A percentile compares a stretch with the other conserved stretches of the same genome.
Evolutionary conservation across 306 rosid genomes (phyloP).

Genomic region (peach (Prunus persica)): Prunus_persica_NCBIv2 NC_034009.1:29517501-29518000

Average conservation of each 20-base stretch:
- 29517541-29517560: not conserved
- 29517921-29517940: constrained; percentile 69
- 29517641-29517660: not conserved
- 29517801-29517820: constrained; percentile 6
- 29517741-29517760: constrained; percentile 2
- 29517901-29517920: constrained; percentile 83
- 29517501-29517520: constrained; percentile 2
- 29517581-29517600: not conserved
- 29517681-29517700: not conserved
- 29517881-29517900: constrained; percentile 88
- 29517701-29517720: not conserved
- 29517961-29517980: constrained; percentile 87
- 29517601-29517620: not conserved
- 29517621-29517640: not conserved
- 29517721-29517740: not conserved
- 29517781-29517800: constrained; percentile 9
- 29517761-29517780: not conserved
- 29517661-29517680: not conserved
- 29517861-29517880: constrained; percentile 40
- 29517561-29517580: too few relatives aligned
- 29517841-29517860: constrained; percentile 1
- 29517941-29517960: constrained; percentile 68
- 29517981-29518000: constrained; percentile 85
- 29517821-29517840: constrained; percentile 1
- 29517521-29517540: not conserved